phyloP scores from a whole-genome alignment of 805 yeast genomes.

The Cyberlindnera euphorbiiphila region DNA sequence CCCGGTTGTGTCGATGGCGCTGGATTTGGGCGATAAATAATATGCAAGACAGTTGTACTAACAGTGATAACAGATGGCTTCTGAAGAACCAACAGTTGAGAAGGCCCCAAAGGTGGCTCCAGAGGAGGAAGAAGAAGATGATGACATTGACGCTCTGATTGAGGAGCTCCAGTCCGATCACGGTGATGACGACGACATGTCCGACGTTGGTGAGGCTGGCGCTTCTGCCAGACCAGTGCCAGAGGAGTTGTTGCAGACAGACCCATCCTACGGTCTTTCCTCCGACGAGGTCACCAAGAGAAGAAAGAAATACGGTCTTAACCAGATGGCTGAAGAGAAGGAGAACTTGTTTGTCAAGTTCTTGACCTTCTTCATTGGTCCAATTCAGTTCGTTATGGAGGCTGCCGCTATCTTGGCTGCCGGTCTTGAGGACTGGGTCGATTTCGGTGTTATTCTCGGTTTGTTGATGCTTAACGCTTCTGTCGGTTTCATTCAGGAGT shows the following conservation, averaged over 20 bases:
- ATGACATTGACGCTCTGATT: constrained; percentile 68
- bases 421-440: constrained; percentile 97
- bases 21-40: too few relatives aligned
- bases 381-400: constrained; percentile 96
- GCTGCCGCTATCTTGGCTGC: constrained; percentile 95
- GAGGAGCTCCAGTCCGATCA: constrained; percentile 70
- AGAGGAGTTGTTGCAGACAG: constrained; percentile 80
- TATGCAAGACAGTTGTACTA: too few relatives aligned
- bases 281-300: constrained; percentile 75
- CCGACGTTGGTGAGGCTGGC: constrained; percentile 41
- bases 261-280: constrained; percentile 71
- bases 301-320: constrained; percentile 86
- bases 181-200: constrained; percentile 51
- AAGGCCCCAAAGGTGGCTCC: constrained; percentile 48
- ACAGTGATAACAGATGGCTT: constrained; percentile 23
- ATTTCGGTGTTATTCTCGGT: constrained; percentile 96
- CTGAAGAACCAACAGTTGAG: constrained; percentile 49
- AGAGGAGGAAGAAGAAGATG: constrained; percentile 58
- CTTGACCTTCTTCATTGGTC: constrained; percentile 86
- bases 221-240: constrained; percentile 75
- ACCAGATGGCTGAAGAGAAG: constrained; percentile 86
- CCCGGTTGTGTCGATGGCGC: too few relatives aligned
- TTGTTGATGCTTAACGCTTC: constrained; percentile 79
- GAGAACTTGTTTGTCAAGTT: constrained; percentile 79
- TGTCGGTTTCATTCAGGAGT: constrained; percentile 96